phyloP scores from a whole-genome alignment of 257 asterid genomes.

The Primulina huaijiensis region DNA sequence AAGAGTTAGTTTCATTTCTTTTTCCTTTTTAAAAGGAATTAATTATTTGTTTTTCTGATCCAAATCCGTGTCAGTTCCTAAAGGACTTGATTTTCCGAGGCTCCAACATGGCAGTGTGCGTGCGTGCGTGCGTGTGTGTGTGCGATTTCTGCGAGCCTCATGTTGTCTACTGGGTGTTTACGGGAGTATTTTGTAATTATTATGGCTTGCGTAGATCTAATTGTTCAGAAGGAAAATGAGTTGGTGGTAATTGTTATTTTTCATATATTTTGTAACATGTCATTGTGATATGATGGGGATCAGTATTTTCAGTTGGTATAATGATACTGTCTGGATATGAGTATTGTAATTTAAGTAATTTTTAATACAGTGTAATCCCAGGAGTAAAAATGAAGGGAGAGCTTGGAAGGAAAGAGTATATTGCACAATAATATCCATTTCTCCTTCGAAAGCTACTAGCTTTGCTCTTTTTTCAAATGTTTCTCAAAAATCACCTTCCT shows the following conservation, averaged over 20 bases:
- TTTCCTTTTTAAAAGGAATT: neutral
- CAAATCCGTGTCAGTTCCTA: neutral
- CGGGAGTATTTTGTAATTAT: neutral
- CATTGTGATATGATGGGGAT: conserved; percentile 19
- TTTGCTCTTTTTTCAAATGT: conserved; percentile 14
- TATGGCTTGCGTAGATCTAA: conserved; percentile 27
- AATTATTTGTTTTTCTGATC: neutral
- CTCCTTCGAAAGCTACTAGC: conserved; percentile 35
- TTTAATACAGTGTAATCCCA: conserved; percentile 33
- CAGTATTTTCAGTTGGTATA: conserved; percentile 29
- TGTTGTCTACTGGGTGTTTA: neutral
- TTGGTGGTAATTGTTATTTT: neutral
- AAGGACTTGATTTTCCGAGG: neutral
- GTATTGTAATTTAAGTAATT: conserved; percentile 15
- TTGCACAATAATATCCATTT: conserved; percentile 36
- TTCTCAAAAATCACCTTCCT: conserved; percentile 22
- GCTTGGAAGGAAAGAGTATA: conserved; percentile 33
- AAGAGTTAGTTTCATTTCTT: neutral
- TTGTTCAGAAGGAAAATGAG: conserved; percentile 20
- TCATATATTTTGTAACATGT: neutral
- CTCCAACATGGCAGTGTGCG: neutral
- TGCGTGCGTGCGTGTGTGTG: neutral
- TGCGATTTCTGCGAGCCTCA: neutral
- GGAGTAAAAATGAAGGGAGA: conserved; percentile 65
- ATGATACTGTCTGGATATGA: conserved; percentile 36